Percentiles rank a stretch among this genome's conserved stretches.
Conservation (phyloP, 495 filamentous ascomycete genomes). For the Penicillium verhagenii region DNA sequence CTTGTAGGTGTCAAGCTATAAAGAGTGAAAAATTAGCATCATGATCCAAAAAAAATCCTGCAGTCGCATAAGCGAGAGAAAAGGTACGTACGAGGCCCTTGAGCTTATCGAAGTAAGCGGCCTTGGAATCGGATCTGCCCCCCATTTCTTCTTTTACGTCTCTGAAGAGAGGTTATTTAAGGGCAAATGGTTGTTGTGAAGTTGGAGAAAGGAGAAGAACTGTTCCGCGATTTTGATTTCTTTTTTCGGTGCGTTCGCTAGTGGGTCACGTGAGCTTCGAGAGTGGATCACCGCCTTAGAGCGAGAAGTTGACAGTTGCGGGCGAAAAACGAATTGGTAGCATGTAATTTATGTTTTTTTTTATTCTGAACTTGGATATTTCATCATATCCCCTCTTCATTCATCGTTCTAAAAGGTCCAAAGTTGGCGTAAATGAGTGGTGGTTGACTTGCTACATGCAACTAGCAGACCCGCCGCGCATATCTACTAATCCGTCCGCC, state of each 20-base stretch:
- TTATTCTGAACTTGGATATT: too few species aligned
- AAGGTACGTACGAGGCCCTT: constrained; percentile 47
- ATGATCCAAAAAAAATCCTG: neutral
- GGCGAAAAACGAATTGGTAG: neutral
- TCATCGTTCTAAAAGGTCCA: neutral
- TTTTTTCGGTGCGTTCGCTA: constrained; percentile 45
- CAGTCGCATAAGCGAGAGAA: neutral
- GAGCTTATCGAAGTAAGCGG: constrained; percentile 99
- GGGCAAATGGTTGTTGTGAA: constrained; percentile 54
- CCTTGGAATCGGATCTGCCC: constrained; percentile 93
- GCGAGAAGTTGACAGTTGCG: constrained; percentile 12
- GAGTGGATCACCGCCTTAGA: neutral
- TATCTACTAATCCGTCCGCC: neutral
- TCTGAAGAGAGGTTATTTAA: constrained; percentile 97
- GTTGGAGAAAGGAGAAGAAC: constrained; percentile 30
- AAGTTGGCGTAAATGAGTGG: neutral
- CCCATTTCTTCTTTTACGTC: constrained; percentile 90
- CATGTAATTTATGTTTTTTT: neutral
- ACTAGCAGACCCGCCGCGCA: neutral
- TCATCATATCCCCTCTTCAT: too few species aligned
- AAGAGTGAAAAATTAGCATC: neutral
- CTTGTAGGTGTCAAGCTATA: constrained; percentile 82
- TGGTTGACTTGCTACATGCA: neutral
- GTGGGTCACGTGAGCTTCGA: constrained; percentile 37
- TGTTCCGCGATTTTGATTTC: constrained; percentile 16